These are phyloP conservation scores for Lagerstroemia fauriei DNA, from an alignment of 441 rosid genomes.

Conservation along the genomic window DNA sequence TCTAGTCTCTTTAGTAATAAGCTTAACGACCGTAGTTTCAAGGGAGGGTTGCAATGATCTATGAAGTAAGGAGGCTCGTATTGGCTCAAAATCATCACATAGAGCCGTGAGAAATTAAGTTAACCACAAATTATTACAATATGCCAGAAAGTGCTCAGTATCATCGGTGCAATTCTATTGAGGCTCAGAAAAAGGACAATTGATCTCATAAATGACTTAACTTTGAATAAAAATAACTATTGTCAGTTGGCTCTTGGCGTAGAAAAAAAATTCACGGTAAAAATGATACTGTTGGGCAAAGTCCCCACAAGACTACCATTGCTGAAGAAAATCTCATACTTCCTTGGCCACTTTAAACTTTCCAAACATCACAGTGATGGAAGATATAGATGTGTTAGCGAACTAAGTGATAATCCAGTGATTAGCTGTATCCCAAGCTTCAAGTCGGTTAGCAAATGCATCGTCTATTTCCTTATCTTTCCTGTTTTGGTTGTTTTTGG, in stretches of 20 bases:
- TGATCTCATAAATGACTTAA: neutral
- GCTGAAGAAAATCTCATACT: neutral
- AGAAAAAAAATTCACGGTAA: neutral
- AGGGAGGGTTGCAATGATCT: neutral
- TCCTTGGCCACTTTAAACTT: neutral
- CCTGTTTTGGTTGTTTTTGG: neutral
- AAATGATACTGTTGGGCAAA: neutral
- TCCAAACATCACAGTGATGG: neutral
- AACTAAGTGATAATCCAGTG: neutral
- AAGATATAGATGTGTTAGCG: neutral
- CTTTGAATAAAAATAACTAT: neutral
- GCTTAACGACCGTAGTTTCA: too few relatives aligned
- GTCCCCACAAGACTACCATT: neutral
- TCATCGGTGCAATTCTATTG: neutral
- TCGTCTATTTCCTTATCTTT: neutral
- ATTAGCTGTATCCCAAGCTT: neutral
- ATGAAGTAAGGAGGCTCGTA: neutral
- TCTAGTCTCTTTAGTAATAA: too few relatives aligned
- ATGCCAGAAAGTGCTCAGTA: neutral
- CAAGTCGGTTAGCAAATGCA: neutral
- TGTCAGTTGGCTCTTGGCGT: neutral
- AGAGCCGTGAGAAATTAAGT: neutral
- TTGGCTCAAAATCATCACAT: neutral
- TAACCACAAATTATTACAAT: neutral
- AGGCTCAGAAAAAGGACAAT: neutral